Base-by-base conservation (phyloP, 345 rosid genomes). In the Rhizophora apiculata region DNA sequence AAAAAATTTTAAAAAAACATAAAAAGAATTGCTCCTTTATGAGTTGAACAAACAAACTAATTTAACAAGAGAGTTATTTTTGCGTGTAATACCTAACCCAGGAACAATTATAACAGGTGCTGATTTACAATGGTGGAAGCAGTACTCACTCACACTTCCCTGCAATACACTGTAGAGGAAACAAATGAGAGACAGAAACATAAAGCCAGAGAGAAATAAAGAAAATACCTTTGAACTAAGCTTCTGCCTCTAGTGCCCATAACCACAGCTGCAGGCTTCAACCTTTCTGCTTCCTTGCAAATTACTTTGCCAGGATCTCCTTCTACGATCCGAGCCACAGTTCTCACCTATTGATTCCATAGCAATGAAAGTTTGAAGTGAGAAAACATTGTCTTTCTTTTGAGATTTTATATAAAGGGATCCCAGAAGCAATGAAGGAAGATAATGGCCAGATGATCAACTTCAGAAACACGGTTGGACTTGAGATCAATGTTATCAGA, bases 221-320 rank as follows among this genome's bases (percentile, higher is more conserved):
- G 57, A 5, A 15, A 13, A 34, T 64, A 90, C 96, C 96, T 93
- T 78, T 92, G 85, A 34, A 90, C 82, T 64, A 93, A 59, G 89
- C 90, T 72, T 74, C 98, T 84, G 72, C 98, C 98, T 81, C 96
- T 84, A 52, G 93, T 93, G 26, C 96, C 93, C 90, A 93, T 77
- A 8, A 93, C 86, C 15, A 93, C 98, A 65, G 96, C 98, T 6
- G 88, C 98, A 43, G 98, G 98, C 81, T 72, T 88, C 67, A 93
- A 8, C 73, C 79, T 87, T 68, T 85, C 91, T 63, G 98, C 96
- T 83, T 93, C 96, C 81, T 73, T 81, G 81, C 96, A 90, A 49
- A 93, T 93, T 7, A 82, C 87, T 64, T 84, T 87, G 39, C 89
- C 95, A 0, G 96, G 81, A 52, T 93, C 93, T 0, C 96, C 98